Evolutionary conservation across 164 flowering plant species (phyloP), one percentile per base, ranked within the genome.

Genomic region (Paratinospora sagittata): DNA sequence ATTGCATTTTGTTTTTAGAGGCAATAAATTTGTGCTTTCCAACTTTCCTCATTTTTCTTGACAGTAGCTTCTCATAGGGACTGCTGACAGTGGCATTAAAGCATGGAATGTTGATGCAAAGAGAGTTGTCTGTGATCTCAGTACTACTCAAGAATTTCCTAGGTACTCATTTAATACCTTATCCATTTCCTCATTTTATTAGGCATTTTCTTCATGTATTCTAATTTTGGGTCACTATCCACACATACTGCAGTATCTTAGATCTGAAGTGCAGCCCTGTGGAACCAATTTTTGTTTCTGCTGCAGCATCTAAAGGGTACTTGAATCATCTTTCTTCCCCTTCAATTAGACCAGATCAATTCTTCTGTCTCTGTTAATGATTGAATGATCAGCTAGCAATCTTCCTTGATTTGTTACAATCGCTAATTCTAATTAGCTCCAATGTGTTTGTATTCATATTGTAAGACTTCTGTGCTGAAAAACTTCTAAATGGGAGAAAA

Each of bases 21-120:
- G 41, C 47, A 37, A 30, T 33, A 27, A 47, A 65, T 74, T 68
- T 27, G 13, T 39, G 37, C 16, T 49, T 67, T 76, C 24, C 24
- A 55, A 73, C 47, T 63, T 70, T 69, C 79, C 57, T 76, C 27
- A 68, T 83, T 82, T 72, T 71, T 79, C 72, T 82, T 81, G 77
- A 78, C 68, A 74, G 78, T 85, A 94, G 98, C 93, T 91, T 80
- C 92, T 94, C 78, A 91, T 94, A 74, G 98, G 97, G 74, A 91
- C 97, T 76, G 89, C 92, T 77, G 86, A 88, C 86, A 92, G 93
- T 39, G 92, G 97, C 73, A 87, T 94, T 71, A 94, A 94, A 83
- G 97, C 98, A 73, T 94, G 98, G 98, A 94, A 94, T 83, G 98
- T 87, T 74, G 98, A 94, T 85, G 96, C 98, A 72, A 94, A 94